Base-by-base conservation (phyloP, 2,329 filamentous ascomycete species). In the Celoporthe dispersa region DNA sequence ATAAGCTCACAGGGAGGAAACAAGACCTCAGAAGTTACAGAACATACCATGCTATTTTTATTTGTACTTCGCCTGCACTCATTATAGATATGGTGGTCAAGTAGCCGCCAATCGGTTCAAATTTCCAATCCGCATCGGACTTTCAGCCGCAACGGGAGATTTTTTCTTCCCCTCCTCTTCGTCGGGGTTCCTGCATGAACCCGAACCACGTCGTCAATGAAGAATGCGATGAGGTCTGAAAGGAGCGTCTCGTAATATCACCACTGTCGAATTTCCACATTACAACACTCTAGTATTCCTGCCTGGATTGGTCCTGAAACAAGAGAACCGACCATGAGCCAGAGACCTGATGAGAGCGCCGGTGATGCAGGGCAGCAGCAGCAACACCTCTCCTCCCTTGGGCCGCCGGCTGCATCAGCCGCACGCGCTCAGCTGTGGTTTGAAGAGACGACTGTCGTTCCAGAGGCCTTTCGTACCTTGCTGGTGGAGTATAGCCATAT, bases 361-460 rank as follows among this genome's bases (percentile, higher is more conserved):
- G 25, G 14, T 7, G 55, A 22, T 41, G 16, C 59, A 9, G 33
- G 7, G 1, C 61, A 31, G 1, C 25, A 31, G 22, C 25, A 31
- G 22, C 31, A 53, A n/a, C 53, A 37, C 16, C 28, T 31, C 22
- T 31, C 6, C 9, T 22, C 31, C 57, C 14, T 60, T 67, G 14
- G 19, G 16, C 66, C 25, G 41, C 65, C 16, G 39, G 14, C 28
- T 8, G 66, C 66, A 25, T 19, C 59, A 55, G 66, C 66, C 12
- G 66, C 62, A 35, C 51, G 57, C 14, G 53, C 66, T 16, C 68
- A 71, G 9, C 60, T 61, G 53, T 71, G 69, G 69, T 71, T 65
- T 31, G 69, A 71, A 11, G 62, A 66, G 66, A 62, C 61, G 1
- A 48, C 55, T n/a, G 44, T 44, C 19, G 69, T 71, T 22, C 69